A percentile compares a stretch with the other conserved stretches of the same genome.
Evolutionary conservation across 1,139 yeast genomes (phyloP).

Genomic region (Suhomyces guaymorum): DNA sequence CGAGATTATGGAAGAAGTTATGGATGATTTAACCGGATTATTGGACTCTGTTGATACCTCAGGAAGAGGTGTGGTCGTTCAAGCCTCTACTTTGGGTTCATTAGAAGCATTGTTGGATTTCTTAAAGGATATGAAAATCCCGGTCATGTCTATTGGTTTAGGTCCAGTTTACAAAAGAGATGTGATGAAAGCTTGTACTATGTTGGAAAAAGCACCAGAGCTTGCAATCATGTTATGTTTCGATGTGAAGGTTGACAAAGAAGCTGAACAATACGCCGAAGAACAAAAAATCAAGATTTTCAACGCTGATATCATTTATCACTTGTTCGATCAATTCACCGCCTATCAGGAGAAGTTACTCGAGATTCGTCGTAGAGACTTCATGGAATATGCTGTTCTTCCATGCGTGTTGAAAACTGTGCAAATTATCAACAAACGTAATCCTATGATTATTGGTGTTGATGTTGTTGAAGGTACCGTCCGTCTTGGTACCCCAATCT

Average conservation of each 20-base stretch:
- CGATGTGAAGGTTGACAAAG: constrained; percentile 95
- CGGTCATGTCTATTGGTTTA: constrained; percentile 96
- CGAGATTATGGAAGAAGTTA: constrained; percentile 94
- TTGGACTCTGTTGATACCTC: constrained; percentile 91
- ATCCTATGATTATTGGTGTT: constrained; percentile 99
- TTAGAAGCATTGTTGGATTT: constrained; percentile 95
- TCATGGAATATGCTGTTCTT: constrained; percentile 85
- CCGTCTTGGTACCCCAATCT: constrained; percentile 90
- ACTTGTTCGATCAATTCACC: constrained; percentile 90
- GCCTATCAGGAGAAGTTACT: constrained; percentile 86
- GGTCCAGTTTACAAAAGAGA: constrained; percentile 98
- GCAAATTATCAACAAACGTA: constrained; percentile 96
- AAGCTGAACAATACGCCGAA: constrained; percentile 95
- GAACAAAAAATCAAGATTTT: constrained; percentile 90
- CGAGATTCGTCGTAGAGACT: constrained; percentile 88
- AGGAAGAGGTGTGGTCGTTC: constrained; percentile 97
- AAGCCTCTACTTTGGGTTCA: constrained; percentile 97
- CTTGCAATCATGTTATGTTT: constrained; percentile 96
- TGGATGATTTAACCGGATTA: constrained; percentile 96
- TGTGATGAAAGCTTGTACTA: constrained; percentile 94
- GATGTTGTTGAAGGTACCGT: constrained; percentile 92
- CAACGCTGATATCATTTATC: constrained; percentile 95
- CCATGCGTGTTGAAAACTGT: constrained; percentile 94
- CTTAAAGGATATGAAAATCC: constrained; percentile 97
- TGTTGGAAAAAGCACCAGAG: constrained; percentile 96